Percentiles rank a stretch among this genome's conserved stretches.
These are phyloP conservation scores for Quercus engelmannii DNA, from an alignment of 306 rosid genomes.

Conservation along the genomic window DNA sequence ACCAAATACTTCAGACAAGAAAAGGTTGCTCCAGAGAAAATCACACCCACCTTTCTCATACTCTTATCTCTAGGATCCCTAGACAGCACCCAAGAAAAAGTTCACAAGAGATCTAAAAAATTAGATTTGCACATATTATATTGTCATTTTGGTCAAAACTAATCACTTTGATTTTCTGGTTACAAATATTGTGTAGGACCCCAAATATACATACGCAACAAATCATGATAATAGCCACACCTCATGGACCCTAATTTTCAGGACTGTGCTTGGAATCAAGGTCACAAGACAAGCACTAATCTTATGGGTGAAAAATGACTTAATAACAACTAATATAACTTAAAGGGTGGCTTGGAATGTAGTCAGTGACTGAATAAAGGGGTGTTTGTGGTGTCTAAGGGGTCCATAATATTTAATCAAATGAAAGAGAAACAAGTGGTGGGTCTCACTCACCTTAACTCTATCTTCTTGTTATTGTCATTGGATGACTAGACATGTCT, in stretches of 20 bases:
- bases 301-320: conserved; percentile 34
- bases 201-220: conserved; percentile 4
- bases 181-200: conserved; percentile 23
- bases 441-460: conserved; percentile 35
- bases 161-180: conserved; percentile 12
- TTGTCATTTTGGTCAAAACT: conserved; percentile 33
- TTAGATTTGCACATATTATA: conserved; percentile 19
- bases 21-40: not conserved
- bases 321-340: conserved; percentile 29
- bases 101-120: conserved; percentile 3
- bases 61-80: conserved; percentile 24
- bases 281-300: conserved; percentile 45
- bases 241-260: conserved; percentile 36
- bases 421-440: conserved; percentile 31
- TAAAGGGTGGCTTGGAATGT: conserved; percentile 33
- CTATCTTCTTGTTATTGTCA: conserved; percentile 33
- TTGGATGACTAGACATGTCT: conserved; percentile 46
- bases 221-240: conserved; percentile 24
- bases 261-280: conserved; percentile 28
- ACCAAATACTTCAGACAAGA: not conserved
- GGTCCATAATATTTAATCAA: conserved; percentile 28
- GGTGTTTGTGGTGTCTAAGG: conserved; percentile 31
- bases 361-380: conserved; percentile 36
- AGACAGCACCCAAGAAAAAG: conserved; percentile 2
- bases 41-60: conserved; percentile 24